Evolutionary conservation across 805 yeast species (phyloP), one percentile per base, ranked within the genome.

Genomic region (Pichia manshurica): DNA sequence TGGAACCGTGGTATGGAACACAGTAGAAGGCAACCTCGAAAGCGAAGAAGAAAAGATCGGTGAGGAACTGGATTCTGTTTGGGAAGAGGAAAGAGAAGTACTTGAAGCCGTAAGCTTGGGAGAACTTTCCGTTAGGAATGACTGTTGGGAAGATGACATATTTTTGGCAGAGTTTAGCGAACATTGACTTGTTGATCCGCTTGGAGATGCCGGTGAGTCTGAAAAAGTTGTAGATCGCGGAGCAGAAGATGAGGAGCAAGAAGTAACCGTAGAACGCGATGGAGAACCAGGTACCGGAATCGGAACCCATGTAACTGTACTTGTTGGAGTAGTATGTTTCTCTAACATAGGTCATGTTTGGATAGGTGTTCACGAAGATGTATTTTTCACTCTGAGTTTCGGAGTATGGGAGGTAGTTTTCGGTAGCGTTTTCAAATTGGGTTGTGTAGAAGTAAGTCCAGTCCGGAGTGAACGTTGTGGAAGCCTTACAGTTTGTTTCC

Each of bases 141-240:
- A 59, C 39, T 0, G 78, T 73, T 15, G 79, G 77, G 4, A 69
- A 50, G 0, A 69, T 58, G 4, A 73, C 32, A 20, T 58, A 52
- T 52, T 60, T 55, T 48, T 67, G 71, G 5, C 66, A 47, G 4
- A 58, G 12, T 34, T 50, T 50, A 13, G 48, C 34, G 20, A 46
- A 9, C 9, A 34, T 38, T 2, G 39, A 36, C 9, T 15, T 40
- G 17, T 47, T 50, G 15, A 47, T 29, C 2, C 64, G 62, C 46
- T 61, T 66, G 0, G 60, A 67, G n/a, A 68, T 44, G 19, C 64
- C 57, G 3, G 54, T 44, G 20, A 53, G 64, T 17, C 45, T 58
- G 58, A 54, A 68, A 54, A 36, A 68, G 46, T 70, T 69, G 56
- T 52, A 52, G 5, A 56, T 15, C 8, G 68, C 63, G 13, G 69